Evolutionary conservation across 495 filamentous ascomycete species (phyloP).

Genomic region (Thozetella sp.): DNA sequence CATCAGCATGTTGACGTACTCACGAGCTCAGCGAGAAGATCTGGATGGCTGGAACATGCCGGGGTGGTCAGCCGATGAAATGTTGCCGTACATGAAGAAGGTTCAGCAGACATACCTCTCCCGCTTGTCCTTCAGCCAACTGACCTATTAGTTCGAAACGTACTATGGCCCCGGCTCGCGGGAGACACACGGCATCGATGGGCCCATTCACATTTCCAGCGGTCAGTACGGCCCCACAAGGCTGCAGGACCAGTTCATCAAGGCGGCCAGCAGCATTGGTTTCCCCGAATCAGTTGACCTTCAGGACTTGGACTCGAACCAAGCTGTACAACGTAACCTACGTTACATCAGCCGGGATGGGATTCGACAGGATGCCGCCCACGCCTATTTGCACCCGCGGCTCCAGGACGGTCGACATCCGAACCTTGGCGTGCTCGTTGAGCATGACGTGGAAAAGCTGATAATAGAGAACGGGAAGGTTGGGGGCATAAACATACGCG

Average conservation of each 20-base stretch:
- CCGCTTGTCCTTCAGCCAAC: neutral
- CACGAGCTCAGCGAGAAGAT: slow-evolving; percentile 32
- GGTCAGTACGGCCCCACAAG: slow-evolving; percentile 29
- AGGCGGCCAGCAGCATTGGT: slow-evolving; percentile 37
- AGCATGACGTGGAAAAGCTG: slow-evolving; percentile 45
- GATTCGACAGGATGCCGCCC: slow-evolving; percentile 42
- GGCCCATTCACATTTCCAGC: slow-evolving; percentile 44
- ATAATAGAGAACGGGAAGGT: slow-evolving; percentile 43
- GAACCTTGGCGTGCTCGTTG: slow-evolving; percentile 49
- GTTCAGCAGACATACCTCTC: slow-evolving; percentile 18
- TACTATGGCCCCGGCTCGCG: slow-evolving; percentile 31
- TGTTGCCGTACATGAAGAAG: slow-evolving; percentile 53
- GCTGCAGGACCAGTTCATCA: slow-evolving; percentile 40
- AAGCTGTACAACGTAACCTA: slow-evolving; percentile 29
- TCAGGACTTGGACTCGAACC: slow-evolving; percentile 32
- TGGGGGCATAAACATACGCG: slow-evolving; percentile 37
- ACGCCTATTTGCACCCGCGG: slow-evolving; percentile 42
- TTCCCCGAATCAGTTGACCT: slow-evolving; percentile 40
- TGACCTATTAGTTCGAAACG: slow-evolving; percentile 37
- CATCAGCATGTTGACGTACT: slow-evolving; percentile 58
- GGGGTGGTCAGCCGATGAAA: slow-evolving; percentile 50
- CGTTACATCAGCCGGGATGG: slow-evolving; percentile 36
- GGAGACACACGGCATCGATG: slow-evolving; percentile 42
- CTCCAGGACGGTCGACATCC: slow-evolving; percentile 41
- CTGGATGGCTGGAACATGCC: slow-evolving; percentile 52